Evolutionary conservation across 2,329 filamentous ascomycete species (phyloP).

Genomic region (Cladophialophora immunda): DNA sequence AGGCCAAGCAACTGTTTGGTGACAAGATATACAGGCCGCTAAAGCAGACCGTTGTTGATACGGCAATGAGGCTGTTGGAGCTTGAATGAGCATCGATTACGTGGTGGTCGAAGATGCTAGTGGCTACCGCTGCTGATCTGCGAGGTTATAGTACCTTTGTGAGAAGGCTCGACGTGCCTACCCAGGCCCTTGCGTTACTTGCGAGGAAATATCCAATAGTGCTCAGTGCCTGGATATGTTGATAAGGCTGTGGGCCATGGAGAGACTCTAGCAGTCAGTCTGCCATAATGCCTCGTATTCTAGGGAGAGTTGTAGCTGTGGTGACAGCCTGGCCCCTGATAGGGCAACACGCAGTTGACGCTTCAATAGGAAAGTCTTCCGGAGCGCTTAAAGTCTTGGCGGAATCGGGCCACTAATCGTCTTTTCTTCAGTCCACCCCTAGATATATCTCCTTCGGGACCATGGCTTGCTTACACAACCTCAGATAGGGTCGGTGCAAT

Average conservation of each 20-base stretch:
- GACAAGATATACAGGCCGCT: constrained; percentile 11
- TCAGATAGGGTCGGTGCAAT: background rate
- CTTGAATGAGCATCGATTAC: constrained; percentile 4
- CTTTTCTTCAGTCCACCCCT: background rate
- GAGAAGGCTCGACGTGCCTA: too few relatives aligned
- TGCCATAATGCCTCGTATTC: too few relatives aligned
- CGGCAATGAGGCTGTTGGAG: constrained; percentile 14
- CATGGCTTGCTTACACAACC: background rate
- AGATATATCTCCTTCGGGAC: background rate
- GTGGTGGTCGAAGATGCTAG: background rate
- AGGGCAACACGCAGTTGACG: background rate
- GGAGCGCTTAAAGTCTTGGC: background rate
- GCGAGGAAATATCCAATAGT: too few relatives aligned
- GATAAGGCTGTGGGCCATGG: too few relatives aligned
- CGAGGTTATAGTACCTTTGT: too few relatives aligned
- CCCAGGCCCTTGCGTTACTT: too few relatives aligned
- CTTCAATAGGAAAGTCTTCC: background rate
- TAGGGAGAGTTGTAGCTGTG: too few relatives aligned
- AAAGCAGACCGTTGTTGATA: constrained; percentile 18
- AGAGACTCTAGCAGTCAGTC: too few relatives aligned
- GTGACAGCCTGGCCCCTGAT: too few relatives aligned
- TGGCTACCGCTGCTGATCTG: too few relatives aligned
- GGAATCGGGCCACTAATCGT: background rate
- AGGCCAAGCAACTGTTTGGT: constrained; percentile 10
- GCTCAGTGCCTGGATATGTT: too few relatives aligned